Conservation (phyloP, 495 filamentous ascomycete species). For the Aspergillus saccharolyticus region DNA sequence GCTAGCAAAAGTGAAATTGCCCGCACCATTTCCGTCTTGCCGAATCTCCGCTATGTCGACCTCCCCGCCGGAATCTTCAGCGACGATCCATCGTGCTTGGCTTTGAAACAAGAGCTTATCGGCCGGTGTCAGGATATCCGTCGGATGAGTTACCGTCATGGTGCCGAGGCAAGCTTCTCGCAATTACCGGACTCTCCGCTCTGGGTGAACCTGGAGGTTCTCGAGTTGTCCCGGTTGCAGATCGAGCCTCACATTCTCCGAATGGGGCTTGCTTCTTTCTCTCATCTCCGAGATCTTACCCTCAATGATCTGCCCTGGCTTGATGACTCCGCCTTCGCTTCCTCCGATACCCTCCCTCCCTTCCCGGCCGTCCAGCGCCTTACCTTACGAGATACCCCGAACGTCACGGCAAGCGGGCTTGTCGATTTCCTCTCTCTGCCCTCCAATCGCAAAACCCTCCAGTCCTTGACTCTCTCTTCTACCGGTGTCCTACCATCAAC, state of each 20-base stretch:
- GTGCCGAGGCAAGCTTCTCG: constrained; percentile 74
- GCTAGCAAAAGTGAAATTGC: constrained; percentile 79
- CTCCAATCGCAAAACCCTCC: constrained; percentile 47
- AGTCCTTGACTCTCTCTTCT: constrained; percentile 55
- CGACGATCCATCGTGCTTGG: constrained; percentile 68
- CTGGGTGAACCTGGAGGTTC: constrained; percentile 74
- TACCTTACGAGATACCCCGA: constrained; percentile 59
- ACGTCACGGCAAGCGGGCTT: constrained; percentile 66
- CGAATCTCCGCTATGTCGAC: constrained; percentile 84
- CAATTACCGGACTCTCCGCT: constrained; percentile 56
- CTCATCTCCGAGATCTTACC: constrained; percentile 63
- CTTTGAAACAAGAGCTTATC: constrained; percentile 78
- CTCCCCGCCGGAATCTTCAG: constrained; percentile 73
- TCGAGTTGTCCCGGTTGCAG: constrained; percentile 68
- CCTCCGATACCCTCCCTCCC: constrained; percentile 52
- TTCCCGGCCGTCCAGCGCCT: constrained; percentile 70
- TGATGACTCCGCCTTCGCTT: constrained; percentile 68
- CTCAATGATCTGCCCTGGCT: constrained; percentile 61
- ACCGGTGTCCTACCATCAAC: constrained; percentile 61
- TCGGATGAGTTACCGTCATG: constrained; percentile 78
- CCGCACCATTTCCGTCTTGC: constrained; percentile 76
- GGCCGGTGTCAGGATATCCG: constrained; percentile 75
- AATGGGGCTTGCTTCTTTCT: constrained; percentile 63
- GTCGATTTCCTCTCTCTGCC: constrained; percentile 53
- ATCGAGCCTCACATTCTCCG: constrained; percentile 68